Evolutionary conservation across 2,329 filamentous ascomycete genomes (phyloP), one percentile per base, ranked within the genome.

Genomic region (Ophiostoma montium): DNA sequence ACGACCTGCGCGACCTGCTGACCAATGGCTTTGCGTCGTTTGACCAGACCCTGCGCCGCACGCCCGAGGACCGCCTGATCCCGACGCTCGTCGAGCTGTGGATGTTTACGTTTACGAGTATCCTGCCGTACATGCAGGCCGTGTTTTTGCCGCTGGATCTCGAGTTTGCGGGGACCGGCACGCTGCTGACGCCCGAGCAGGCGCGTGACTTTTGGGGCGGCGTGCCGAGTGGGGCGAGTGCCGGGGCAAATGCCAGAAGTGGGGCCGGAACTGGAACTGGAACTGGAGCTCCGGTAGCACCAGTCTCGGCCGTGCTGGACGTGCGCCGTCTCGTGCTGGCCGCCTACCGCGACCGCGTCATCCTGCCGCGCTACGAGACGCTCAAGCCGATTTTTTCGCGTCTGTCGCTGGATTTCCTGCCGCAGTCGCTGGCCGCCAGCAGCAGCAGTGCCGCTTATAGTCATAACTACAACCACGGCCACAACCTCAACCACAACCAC

Each of bases 121-220:
- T 96, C 35, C 67, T 96, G 5, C 92, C 92, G 0, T 96, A 95
- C 60, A 81, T 98, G 58, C 90, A 96, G 67, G 88, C 90, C 1
- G 89, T 95, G 1, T 95, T 98, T 61, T 69, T 98, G 2, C 92
- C 89, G 0, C 69, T 98, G 1, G 92, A 98, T 60, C 76, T 95
- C 11, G 92, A 98, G 62, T 94, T 98, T 61, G 82, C 86, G 48
- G 92, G 90, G 6, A 76, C 76, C 43, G 92, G 92, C 15, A 71
- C 78, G 0, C 75, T 96, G 49, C 82, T 96, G 75, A 81, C 75
- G 1, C 65, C 76, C 0, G 80, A 86, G 5, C 83, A 94, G 64
- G 84, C 89, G 5, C 79, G 81, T 36, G 90, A 96, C 52, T 95
- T 95, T 59, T 96, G 90, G 88, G 84, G 84, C 27, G 81, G 80